Evolutionary conservation across 768 basidiomycete species (phyloP), one percentile per base, ranked within the genome.

Genomic region (Mycena chlorophos): DNA sequence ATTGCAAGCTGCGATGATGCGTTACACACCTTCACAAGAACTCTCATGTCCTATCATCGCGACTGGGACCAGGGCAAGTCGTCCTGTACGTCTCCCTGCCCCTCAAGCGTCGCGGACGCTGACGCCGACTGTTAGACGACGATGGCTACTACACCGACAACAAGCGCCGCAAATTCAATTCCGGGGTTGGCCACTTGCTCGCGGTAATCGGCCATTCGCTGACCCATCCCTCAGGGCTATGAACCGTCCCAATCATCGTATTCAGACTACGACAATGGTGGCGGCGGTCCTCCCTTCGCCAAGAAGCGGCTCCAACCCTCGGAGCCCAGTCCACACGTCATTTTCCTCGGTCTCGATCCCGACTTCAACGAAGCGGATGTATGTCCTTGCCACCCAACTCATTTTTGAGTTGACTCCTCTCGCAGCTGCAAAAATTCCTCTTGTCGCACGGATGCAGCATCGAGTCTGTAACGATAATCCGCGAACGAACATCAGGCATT

Each of bases 401-500:
- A 62, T 65, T 71, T 71, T 57, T 64, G 52, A 47, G 64, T 68
- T 73, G 71, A 75, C 75, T 66, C 65, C 68, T 71, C 67, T 65
- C 69, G 68, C 75, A 93, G 91, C 81, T 94, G 67, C 87, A 91
- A 76, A 83, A 85, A 58, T 90, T 85, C 72, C 84, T 92, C 63
- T 75, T 80, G 63, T 81, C 81, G 57, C 77, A 87, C 66, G 85
- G 86, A 51, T 91, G 85, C 77, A 82, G 76, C 69, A 78, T 91
- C 65, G 89, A 92, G 75, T 88, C 88, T 55, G 89, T 91, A 66
- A 98, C 94, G 66, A 95, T 98, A 65, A 95, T 98, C 71, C 87
- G 91, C 80, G 96, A 98, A 71, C 90, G 90, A 85, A 82, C 85
- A 83, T 88, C 96, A 83, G 94, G 94, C 87, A 87, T 89, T 90